These are phyloP conservation scores for Hymenoscyphus albidus DNA, from an alignment of 2,329 filamentous ascomycete genomes.

Conservation along the genomic window DNA sequence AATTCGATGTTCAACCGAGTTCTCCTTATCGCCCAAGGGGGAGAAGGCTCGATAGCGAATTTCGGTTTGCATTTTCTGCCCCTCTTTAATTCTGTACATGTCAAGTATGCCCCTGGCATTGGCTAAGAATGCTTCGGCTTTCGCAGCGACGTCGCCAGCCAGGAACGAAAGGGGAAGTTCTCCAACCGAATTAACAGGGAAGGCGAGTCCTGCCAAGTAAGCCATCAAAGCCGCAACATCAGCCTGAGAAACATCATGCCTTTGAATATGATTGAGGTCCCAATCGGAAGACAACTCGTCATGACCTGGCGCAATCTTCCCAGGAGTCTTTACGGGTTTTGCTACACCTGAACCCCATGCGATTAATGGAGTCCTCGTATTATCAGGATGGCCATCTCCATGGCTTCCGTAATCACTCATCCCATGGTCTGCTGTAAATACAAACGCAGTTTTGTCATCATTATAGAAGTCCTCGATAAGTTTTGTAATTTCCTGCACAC, in stretches of 20 bases:
- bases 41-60: constrained; percentile 74
- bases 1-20: constrained; percentile 64
- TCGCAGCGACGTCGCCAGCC: constrained; percentile 65
- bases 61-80: constrained; percentile 70
- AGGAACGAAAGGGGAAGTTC: constrained; percentile 84
- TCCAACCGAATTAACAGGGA: constrained; percentile 93
- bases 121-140: constrained; percentile 77
- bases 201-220: constrained; percentile 81
- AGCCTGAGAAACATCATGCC: constrained; percentile 90
- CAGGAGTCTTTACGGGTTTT: constrained; percentile 57
- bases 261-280: constrained; percentile 72
- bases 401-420: constrained; percentile 99
- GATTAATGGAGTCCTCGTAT: constrained; percentile 89
- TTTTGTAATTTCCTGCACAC: constrained; percentile 77
- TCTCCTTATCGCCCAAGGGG: constrained; percentile 60
- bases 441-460: constrained; percentile 82
- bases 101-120: constrained; percentile 87
- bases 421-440: constrained; percentile 96
- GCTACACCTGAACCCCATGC: constrained; percentile 91
- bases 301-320: constrained; percentile 68
- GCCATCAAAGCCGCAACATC: constrained; percentile 96
- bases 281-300: constrained; percentile 91
- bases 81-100: constrained; percentile 94
- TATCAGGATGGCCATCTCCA: constrained; percentile 95
- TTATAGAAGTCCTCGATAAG: constrained; percentile 82